Base-by-base conservation (phyloP, 441 rosid species). In the Metrosideros polymorpha region DNA sequence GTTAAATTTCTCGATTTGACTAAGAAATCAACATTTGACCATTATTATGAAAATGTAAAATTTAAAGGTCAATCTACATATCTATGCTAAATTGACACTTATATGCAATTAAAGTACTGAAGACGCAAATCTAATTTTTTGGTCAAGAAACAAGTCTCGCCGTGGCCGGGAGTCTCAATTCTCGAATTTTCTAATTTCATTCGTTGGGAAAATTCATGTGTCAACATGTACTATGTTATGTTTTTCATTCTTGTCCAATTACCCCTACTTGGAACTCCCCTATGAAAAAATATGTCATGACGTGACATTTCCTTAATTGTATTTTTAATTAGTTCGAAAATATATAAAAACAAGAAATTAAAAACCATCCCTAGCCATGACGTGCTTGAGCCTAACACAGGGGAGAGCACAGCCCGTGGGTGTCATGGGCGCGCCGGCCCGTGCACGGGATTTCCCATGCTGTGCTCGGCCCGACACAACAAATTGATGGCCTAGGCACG, bases 271-370 rank as follows among this genome's bases (percentile, higher is more conserved):
- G 76, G 76, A 30, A 32, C 45, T 66, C 0, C 0, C 4, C 77
- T 18, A 35, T 32, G n/a, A n/a, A 66, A 66, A 1, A 66, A 30
- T 32, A 18, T 2, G 9, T 0, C 77, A 35, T 18, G 45, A 66
- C 32, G 45, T 39, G 45, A 19, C 15, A 19, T 66, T 63, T 22
- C 27, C 27, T 54, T 8, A 24, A 19, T 0, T 35, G 45, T 17
- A 19, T 18, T 66, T 18, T 66, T 24, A 35, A 35, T 17, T 39
- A 19, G 14, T 35, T 10, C 9, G 0, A 35, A 19, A 13, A 66
- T 17, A 63, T 0, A 32, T 18, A 0, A 35, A 66, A 19, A 35
- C n/a, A 35, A 0, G 42, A 32, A 32, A 63, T 18, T 18, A 39
- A 63, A 63, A 32, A 63, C 4, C 43, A 0, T 13, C 0, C 39